A percentile compares a stretch with the other conserved stretches of the same genome.
Conservation (phyloP, 495 filamentous ascomycete species). For the Podospora bellae-mahoneyi region DNA sequence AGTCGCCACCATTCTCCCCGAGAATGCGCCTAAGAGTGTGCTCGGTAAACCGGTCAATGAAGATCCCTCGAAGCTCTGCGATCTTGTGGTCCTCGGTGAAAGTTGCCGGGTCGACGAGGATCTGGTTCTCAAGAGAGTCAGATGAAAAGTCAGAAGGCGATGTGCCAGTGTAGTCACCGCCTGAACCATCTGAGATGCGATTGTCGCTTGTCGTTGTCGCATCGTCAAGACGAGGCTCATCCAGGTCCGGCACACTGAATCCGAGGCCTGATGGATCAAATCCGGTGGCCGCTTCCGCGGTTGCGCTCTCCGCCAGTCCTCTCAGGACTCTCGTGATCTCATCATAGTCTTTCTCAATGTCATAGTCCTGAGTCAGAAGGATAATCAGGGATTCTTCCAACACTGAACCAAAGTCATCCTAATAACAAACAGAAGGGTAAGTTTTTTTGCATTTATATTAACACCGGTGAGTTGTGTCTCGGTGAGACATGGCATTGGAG, state of each 20-base stretch:
- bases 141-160: slow-evolving; percentile 31
- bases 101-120: slow-evolving; percentile 40
- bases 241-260: slow-evolving; percentile 14
- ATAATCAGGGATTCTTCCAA: slow-evolving; percentile 35
- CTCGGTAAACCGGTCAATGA: slow-evolving; percentile 55
- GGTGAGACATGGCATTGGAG: background rate
- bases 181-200: slow-evolving; percentile 8
- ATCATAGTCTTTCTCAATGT: slow-evolving; percentile 66
- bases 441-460: slow-evolving; percentile 3
- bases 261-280: slow-evolving; percentile 78
- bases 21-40: slow-evolving; percentile 64
- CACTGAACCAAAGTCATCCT: slow-evolving; percentile 31
- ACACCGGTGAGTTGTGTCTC: background rate
- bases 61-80: slow-evolving; percentile 59
- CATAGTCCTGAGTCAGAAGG: slow-evolving; percentile 40
- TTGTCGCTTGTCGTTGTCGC: slow-evolving; percentile 19
- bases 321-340: slow-evolving; percentile 57
- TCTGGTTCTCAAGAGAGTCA: slow-evolving; percentile 17
- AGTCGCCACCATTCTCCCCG: slow-evolving; percentile 59
- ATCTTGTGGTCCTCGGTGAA: slow-evolving; percentile 57
- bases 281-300: slow-evolving; percentile 61
- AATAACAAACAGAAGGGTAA: background rate
- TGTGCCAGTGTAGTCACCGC: slow-evolving; percentile 21
- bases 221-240: slow-evolving; percentile 20
- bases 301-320: slow-evolving; percentile 55